phyloP scores from a whole-genome alignment of 345 rosid genomes.

The Salix viminalis region DNA sequence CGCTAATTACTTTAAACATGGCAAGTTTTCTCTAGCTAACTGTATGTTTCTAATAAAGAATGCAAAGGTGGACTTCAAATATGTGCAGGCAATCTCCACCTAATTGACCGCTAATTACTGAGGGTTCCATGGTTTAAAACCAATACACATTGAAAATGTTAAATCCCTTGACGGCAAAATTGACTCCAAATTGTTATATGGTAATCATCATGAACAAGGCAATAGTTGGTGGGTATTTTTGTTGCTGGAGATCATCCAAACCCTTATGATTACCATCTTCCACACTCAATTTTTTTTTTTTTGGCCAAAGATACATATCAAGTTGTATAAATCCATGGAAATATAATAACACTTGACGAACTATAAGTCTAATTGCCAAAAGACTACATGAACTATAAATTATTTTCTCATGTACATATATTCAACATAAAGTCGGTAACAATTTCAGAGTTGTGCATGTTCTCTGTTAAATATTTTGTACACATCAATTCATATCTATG shows the following conservation, averaged over 20 bases:
- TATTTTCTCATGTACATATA: not conserved
- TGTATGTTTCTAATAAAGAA: too few relatives aligned
- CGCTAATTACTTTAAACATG: too few relatives aligned
- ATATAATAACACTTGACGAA: not conserved
- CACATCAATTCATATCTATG: conserved; percentile 44
- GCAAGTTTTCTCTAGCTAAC: too few relatives aligned
- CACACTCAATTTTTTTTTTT: not conserved
- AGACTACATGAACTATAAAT: not conserved
- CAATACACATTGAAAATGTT: not conserved
- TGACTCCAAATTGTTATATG: not conserved
- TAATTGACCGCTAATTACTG: too few relatives aligned
- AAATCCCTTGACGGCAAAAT: not conserved
- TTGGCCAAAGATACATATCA: too few relatives aligned
- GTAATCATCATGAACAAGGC: not conserved
- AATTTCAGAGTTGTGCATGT: not conserved
- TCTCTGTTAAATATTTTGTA: not conserved
- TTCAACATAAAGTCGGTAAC: not conserved
- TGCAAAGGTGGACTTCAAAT: too few relatives aligned
- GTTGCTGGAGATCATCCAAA: not conserved
- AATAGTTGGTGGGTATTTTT: not conserved
- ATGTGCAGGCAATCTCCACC: too few relatives aligned
- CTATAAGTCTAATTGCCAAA: not conserved
- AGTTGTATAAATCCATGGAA: not conserved
- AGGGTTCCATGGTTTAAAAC: too few relatives aligned
- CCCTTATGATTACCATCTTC: not conserved